Evolutionary conservation across 345 rosid genomes (phyloP).

Genomic region (Leavenworthia alabamica): DNA sequence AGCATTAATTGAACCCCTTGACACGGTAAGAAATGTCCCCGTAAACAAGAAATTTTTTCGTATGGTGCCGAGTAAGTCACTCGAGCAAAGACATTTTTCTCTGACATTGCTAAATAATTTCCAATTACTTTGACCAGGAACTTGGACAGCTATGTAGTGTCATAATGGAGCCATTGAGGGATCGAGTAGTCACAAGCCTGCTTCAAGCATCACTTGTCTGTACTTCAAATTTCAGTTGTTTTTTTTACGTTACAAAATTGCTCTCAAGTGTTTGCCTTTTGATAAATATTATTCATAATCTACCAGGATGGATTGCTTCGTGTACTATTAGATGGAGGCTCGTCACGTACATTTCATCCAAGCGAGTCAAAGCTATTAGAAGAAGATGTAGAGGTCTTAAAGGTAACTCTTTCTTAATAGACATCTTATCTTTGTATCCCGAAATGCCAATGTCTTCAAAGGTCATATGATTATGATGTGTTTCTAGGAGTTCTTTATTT

Average conservation of each 20-base stretch:
- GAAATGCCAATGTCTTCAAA: not conserved
- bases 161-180: conserved; percentile 85
- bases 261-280: conserved; percentile 13
- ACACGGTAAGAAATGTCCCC: conserved; percentile 44
- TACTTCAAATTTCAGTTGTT: conserved; percentile 20
- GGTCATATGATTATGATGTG: not conserved
- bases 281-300: not conserved
- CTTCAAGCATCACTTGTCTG: conserved; percentile 91
- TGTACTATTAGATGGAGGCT: conserved; percentile 82
- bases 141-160: conserved; percentile 74
- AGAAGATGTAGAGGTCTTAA: conserved; percentile 81
- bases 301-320: conserved; percentile 86
- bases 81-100: not conserved
- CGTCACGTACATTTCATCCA: conserved; percentile 56
- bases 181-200: conserved; percentile 85
- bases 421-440: not conserved
- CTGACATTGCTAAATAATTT: conserved; percentile 12
- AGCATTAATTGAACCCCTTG: conserved; percentile 74
- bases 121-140: conserved; percentile 44
- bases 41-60: not conserved
- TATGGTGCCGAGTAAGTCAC: conserved; percentile 12
- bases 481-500: conserved; percentile 82
- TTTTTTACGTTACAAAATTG: not conserved
- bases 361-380: conserved; percentile 70
- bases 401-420: conserved; percentile 42